phyloP scores from a whole-genome alignment of 73 alveolate genomes.

The Effrenium voratum region DNA sequence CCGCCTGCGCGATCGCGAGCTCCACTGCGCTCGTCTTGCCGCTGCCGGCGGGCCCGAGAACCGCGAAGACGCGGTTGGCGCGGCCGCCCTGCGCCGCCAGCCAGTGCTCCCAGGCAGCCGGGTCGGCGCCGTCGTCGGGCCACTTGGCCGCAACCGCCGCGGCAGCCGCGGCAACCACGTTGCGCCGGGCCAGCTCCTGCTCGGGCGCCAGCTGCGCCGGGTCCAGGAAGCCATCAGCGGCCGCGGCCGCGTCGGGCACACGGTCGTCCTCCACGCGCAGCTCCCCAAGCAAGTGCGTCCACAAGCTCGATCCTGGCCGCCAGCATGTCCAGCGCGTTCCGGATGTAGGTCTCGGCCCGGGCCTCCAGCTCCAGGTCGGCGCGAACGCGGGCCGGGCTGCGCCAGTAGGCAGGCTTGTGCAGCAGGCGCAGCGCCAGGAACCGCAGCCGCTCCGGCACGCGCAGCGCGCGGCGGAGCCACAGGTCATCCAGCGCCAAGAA shows the following conservation, averaged over 20 bases:
- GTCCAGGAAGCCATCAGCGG: neutral
- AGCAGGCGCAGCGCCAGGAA: neutral
- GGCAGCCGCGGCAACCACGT: neutral
- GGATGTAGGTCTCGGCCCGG: neutral
- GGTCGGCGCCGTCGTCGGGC: neutral
- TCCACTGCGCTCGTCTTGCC: constrained; percentile 32
- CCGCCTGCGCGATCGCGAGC: neutral
- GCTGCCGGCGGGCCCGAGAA: constrained; percentile 50
- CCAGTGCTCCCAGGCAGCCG: neutral
- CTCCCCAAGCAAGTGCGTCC: neutral
- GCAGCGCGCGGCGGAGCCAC: neutral
- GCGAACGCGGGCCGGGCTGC: neutral
- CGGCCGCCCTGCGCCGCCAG: neutral
- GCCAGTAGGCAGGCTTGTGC: constrained; percentile 11
- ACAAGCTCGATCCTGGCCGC: neutral
- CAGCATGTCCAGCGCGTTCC: neutral
- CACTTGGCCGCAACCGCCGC: neutral
- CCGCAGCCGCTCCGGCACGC: neutral
- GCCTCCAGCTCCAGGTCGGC: constrained; percentile 25
- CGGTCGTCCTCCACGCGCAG: neutral
- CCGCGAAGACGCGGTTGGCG: neutral
- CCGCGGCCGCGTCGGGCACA: neutral
- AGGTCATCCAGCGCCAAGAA: neutral
- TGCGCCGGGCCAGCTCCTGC: neutral
- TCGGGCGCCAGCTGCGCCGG: too few relatives aligned